Base-by-base conservation (phyloP, 257 asterid genomes). In the Solanum rostratum region DNA sequence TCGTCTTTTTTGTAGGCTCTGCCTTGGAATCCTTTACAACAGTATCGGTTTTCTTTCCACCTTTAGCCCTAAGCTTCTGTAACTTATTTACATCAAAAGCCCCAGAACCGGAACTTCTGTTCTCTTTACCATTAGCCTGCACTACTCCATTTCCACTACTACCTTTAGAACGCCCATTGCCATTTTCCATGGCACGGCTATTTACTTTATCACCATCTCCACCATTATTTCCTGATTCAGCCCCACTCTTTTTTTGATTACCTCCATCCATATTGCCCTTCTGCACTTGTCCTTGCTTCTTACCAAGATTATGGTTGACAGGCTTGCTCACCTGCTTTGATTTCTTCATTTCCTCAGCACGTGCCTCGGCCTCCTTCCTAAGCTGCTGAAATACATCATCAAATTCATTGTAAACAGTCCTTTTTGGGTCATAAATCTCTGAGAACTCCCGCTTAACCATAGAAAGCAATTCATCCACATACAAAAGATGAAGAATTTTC, bases 81-180 rank as follows among this genome's bases (percentile, higher is more conserved):
- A 94, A 90, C 95, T 92, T 96, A 88, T 90, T 93, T 87, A 93
- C 98, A 92, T 96, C 97, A 85, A 96, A 95, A 86, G 98, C 98
- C 74, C 93, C 94, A 78, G 84, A 82, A 80, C 87, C 88, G 85
- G 97, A 87, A 53, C 84, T 89, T 86, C 92, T 92, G 84, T 92
- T 92, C 83, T 92, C 97, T 91, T 93, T 96, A 46, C 92, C 94
- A 52, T 91, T 90, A 11, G 85, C 66, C 59, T 90, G 86, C 46
- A 79, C 89, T 82, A 85, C 91, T 83, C 52, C 93, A 68, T 92
- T 91, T 79, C 65, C 92, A 43, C 33, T 86, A 27, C 89, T 89
- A 29, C 89, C 84, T 50, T 88, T 88, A 84, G 87, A 83, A 83
- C 88, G 84, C 69, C 93, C 98, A 88, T 93, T 92, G 60, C 93